Percentiles rank a stretch among this genome's conserved stretches.
These are phyloP conservation scores for Neopestalotiopsis rosae DNA, from an alignment of 2,329 filamentous ascomycete species.

Conservation along the genomic window DNA sequence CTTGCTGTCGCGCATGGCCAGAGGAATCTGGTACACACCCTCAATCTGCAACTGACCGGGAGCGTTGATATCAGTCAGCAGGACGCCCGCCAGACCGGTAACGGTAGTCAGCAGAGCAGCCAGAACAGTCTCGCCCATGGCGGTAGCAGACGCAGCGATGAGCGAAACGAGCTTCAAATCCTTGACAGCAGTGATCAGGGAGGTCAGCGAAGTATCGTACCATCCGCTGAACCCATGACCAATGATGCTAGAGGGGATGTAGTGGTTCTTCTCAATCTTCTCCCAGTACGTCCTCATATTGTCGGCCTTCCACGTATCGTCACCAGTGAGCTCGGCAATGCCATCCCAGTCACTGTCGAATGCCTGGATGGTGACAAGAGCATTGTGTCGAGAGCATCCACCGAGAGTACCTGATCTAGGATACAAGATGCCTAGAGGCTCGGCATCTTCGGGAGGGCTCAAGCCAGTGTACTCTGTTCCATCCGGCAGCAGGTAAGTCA, in stretches of 20 bases:
- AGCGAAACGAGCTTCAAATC: slow-evolving; percentile 53
- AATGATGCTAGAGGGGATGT: slow-evolving; percentile 37
- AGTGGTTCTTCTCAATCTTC: slow-evolving; percentile 18
- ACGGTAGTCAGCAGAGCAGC: slow-evolving; percentile 24
- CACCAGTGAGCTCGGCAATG: slow-evolving; percentile 14
- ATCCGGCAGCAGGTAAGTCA: slow-evolving; percentile 49
- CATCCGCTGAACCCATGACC: slow-evolving; percentile 63
- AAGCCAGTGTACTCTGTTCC: slow-evolving; percentile 43
- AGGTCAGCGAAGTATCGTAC: slow-evolving; percentile 53
- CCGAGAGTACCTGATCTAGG: slow-evolving; percentile 51
- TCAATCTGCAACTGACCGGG: not conserved
- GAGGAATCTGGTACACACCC: slow-evolving; percentile 52
- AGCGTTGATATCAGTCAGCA: slow-evolving; percentile 20
- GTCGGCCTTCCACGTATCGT: slow-evolving; percentile 15
- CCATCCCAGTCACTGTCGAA: slow-evolving; percentile 61
- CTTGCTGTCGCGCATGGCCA: slow-evolving; percentile 47
- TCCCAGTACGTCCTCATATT: slow-evolving; percentile 10
- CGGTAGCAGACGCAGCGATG: slow-evolving; percentile 48
- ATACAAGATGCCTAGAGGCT: slow-evolving; percentile 49
- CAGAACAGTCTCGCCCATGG: slow-evolving; percentile 39
- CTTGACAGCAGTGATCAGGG: slow-evolving; percentile 49
- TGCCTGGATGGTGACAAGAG: slow-evolving; percentile 62
- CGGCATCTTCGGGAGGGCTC: slow-evolving; percentile 42
- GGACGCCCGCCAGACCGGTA: slow-evolving; percentile 2
- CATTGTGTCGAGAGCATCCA: slow-evolving; percentile 62